phyloP scores from a whole-genome alignment of 2,329 filamentous ascomycete species.

The Stachybotrys chlorohalonatus region DNA sequence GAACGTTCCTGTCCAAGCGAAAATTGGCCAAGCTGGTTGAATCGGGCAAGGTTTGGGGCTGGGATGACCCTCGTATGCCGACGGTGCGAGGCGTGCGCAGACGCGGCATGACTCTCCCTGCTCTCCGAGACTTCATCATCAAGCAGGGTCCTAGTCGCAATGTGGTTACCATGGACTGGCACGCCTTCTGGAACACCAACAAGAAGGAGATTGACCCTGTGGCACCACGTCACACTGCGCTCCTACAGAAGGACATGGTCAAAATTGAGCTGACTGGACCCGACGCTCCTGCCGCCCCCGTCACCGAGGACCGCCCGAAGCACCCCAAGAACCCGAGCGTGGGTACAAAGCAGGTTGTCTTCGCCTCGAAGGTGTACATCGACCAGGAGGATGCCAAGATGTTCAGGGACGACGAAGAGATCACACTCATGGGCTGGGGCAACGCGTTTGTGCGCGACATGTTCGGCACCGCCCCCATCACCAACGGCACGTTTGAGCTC shows the following conservation, averaged over 20 bases:
- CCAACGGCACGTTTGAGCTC: constrained; percentile 69
- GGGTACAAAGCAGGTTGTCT: constrained; percentile 78
- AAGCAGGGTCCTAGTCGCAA: constrained; percentile 79
- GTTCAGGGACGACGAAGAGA: constrained; percentile 79
- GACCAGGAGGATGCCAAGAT: constrained; percentile 80
- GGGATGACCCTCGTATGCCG: constrained; percentile 83
- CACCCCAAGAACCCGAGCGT: constrained; percentile 84
- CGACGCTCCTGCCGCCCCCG: constrained; percentile 53
- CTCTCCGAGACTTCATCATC: constrained; percentile 74
- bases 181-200: constrained; percentile 63
- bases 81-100: constrained; percentile 72
- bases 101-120: constrained; percentile 70
- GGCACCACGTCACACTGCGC: constrained; percentile 63
- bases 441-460: constrained; percentile 73
- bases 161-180: constrained; percentile 79
- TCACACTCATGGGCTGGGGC: constrained; percentile 96
- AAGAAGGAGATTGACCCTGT: constrained; percentile 77
- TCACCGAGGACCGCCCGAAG: constrained; percentile 69
- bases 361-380: constrained; percentile 64
- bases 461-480: constrained; percentile 49
- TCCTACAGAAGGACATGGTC: constrained; percentile 63
- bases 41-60: constrained; percentile 66
- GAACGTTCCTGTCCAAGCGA: constrained; percentile 75
- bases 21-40: constrained; percentile 81
- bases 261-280: constrained; percentile 60